These are phyloP conservation scores for Lasiodiplodia theobromae DNA, from an alignment of 2,329 filamentous ascomycete species.

Conservation along the genomic window DNA sequence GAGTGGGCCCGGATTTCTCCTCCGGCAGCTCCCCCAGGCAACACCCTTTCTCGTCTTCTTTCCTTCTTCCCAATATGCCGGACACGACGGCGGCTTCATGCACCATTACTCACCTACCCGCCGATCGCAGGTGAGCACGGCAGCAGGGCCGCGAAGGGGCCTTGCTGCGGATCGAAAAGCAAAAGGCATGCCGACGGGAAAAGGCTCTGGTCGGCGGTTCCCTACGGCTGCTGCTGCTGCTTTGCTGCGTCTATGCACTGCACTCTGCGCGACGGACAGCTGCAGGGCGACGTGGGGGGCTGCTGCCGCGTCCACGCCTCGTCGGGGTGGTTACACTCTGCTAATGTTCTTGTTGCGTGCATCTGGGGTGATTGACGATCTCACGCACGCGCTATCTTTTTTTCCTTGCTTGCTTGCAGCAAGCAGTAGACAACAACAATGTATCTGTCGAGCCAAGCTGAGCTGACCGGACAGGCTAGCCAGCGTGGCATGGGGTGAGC, in stretches of 20 bases:
- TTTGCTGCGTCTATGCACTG: neutral
- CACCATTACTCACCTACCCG: conserved; percentile 5
- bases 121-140: conserved; percentile 1
- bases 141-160: neutral
- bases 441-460: neutral
- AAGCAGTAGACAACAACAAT: neutral
- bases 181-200: neutral
- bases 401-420: too few relatives aligned
- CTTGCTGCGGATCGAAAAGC: neutral
- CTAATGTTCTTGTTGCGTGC: too few relatives aligned
- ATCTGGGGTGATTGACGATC: conserved; percentile 7
- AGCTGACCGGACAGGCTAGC: neutral
- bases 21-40: neutral
- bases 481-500: conserved; percentile 1
- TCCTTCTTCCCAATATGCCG: neutral
- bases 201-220: neutral
- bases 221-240: too few relatives aligned
- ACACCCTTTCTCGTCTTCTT: neutral
- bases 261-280: conserved; percentile 5
- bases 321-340: neutral
- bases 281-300: conserved; percentile 24
- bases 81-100: neutral
- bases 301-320: conserved; percentile 12
- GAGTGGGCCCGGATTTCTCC: too few relatives aligned
- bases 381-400: neutral